Evolutionary conservation across 345 rosid species (phyloP), one percentile per base, ranked within the genome.

Genomic region (Lepidium aucheri): DNA sequence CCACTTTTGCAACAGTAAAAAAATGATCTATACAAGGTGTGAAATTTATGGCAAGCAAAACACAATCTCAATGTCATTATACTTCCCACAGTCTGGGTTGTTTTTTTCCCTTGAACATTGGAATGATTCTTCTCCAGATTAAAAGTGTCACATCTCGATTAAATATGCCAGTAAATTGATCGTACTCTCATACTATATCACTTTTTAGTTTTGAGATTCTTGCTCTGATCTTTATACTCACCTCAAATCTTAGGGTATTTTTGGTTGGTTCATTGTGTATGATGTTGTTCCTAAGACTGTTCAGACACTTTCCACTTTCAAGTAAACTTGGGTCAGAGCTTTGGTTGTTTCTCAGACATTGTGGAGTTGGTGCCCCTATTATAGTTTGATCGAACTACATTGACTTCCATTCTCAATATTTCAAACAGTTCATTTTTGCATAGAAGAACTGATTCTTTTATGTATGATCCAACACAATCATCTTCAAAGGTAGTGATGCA

Each of bases 1-100:
- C 79, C 89, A 50, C 83, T 94, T 53, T 70, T 88, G 34, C 97
- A 92, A 38, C 79, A 72, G 69, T 70, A 59, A 65, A 50, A 28
- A 28, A 5, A 5, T 67, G 43, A 44, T 52, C 5, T 39, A 55
- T 39, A 63, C n/a, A n/a, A 20, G 32, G 62, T 32, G 43, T 22
- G 47, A 55, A 30, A 46, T 17, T 28, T 18, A 63, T 55, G 69
- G 39, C 54, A 30, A 36, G 17, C 45, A 38, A 66, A 15, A 32
- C 22, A 33, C 24, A 36, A 32, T 18, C 39, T 28, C 53, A 53
- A 18, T 53, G 24, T 53, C 35, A 34, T 34, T 28, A 33, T 51
- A 43, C 67, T 60, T 15, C 40, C 40, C 36, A 36, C 43, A 52
- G 56, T 62, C 53, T 43, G 33, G 15, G 54, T 15, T 44, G 39